Base-by-base conservation (phyloP, 2,329 filamentous ascomycete genomes). In the Beauveria rudraprayagi region DNA sequence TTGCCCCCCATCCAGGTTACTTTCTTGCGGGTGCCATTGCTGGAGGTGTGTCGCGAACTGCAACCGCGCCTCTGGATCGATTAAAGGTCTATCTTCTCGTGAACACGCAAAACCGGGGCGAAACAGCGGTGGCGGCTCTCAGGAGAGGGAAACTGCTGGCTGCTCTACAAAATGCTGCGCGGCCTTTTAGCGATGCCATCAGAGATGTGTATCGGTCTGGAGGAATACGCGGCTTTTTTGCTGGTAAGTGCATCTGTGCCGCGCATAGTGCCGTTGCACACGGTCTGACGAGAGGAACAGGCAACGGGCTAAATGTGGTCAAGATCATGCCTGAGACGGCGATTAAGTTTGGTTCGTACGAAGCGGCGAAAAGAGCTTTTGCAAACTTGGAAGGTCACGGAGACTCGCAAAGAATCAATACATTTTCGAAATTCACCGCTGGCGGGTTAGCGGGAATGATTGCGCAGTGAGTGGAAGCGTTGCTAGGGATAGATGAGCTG, bases 311-410 rank as follows among this genome's bases (percentile, higher is more conserved):
- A 67, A 99, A 99, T 68, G 92, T 99, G 3, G 75, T 97, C 70
- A 99, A 99, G 75, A 94, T 99, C 63, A 96, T 97, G 91, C 94
- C 94, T 0, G 94, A 99, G 77, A 97, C 93, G 30, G 93, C 94
- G 28, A 96, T 99, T 71, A 96, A 97, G 75, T 99, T 99, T 72
- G 94, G 94, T 63, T 93, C 92, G 22, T 99, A 97, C 71, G 94
- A 99, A 83, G 92, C 91, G 56, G 89, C 92, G 9, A 99, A 97
- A 79, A 87, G 91, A 64, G 85, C 88, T 4, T 85, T 97, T 63
- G 91, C 93, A 54, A 86, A 84, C 63, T 75, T 97, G 56, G 94
- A 97, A 79, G 94, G 94, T 7, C 92, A 96, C 69, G 83, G 87
- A 65, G 91, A 97, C 71, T 83, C 91, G 0, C 86, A 85, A 64